Percentiles rank a stretch among this genome's conserved stretches.
phyloP scores from a whole-genome alignment of 192 early-diverging fungal genomes.

The Linnemannia exigua region DNA sequence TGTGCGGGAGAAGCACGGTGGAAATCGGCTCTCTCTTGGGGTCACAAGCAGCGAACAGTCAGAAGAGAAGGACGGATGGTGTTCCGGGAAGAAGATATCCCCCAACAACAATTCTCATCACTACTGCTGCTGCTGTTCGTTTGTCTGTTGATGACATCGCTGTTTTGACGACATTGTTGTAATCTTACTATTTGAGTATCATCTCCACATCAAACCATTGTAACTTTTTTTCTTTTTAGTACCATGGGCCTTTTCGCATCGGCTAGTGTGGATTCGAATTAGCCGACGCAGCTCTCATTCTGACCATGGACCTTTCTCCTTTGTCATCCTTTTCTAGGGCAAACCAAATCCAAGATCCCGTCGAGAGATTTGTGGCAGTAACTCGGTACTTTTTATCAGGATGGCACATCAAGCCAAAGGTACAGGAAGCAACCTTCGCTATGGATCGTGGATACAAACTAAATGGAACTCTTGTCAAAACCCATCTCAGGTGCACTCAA shows the following conservation, averaged over 20 bases:
- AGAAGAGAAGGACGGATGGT: background rate
- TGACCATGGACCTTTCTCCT: background rate
- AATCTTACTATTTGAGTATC: background rate
- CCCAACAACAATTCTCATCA: background rate
- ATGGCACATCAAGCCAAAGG: constrained; percentile 95
- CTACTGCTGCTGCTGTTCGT: background rate
- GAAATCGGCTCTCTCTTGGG: background rate
- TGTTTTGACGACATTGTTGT: background rate
- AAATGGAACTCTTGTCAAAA: background rate
- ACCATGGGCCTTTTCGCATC: constrained; percentile 1
- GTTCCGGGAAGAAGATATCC: background rate
- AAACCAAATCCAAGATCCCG: constrained; percentile 74
- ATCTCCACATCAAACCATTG: background rate
- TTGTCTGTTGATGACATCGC: background rate
- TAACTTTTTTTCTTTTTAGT: background rate
- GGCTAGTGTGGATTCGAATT: constrained; percentile 16
- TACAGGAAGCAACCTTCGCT: constrained; percentile 27
- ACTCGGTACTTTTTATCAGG: constrained; percentile 90
- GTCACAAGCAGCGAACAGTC: no score
- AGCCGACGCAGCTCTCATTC: background rate
- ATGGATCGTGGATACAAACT: background rate
- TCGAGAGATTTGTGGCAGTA: constrained; percentile 84
- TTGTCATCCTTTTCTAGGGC: constrained; percentile 67
- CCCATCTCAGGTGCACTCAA: background rate
- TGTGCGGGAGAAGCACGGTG: background rate